Evolutionary conservation across 306 rosid species (phyloP).

Genomic region (Cyamopsis tetragonoloba): DNA sequence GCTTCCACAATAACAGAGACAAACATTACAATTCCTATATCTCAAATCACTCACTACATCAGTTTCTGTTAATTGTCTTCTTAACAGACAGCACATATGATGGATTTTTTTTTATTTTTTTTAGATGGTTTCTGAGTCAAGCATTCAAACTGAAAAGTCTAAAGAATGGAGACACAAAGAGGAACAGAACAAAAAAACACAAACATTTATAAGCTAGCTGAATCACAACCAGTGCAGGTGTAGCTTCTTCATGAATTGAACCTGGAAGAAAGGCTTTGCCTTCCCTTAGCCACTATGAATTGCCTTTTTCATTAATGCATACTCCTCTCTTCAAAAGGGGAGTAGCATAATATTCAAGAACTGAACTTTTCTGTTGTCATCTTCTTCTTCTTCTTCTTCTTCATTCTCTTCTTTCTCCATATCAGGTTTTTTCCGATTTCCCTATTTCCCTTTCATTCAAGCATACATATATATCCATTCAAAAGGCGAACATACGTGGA

Average conservation of each 20-base stretch:
- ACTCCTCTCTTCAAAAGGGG: conserved; percentile 38
- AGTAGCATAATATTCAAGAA: conserved; percentile 14
- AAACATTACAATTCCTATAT: conserved; percentile 7
- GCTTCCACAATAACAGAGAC: conserved; percentile 24
- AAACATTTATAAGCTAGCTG: background rate
- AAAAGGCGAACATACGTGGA: conserved; percentile 6
- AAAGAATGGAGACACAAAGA: conserved; percentile 17
- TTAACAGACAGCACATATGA: background rate
- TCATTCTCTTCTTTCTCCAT: conserved; percentile 56
- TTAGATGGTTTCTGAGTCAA: background rate
- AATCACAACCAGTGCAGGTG: conserved; percentile 10
- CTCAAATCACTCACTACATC: conserved; percentile 21
- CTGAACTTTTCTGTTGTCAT: background rate
- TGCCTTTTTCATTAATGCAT: conserved; percentile 65
- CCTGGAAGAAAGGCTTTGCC: conserved; percentile 87
- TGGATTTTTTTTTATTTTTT: background rate
- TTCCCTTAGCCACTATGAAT: conserved; percentile 76
- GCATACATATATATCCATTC: conserved; percentile 30
- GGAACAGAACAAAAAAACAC: conserved; percentile 12
- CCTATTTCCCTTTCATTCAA: background rate
- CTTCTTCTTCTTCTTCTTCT: conserved; percentile 41
- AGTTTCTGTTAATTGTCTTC: conserved; percentile 23
- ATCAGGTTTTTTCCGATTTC: conserved; percentile 1
- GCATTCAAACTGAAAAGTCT: conserved; percentile 6
- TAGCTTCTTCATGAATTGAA: conserved; percentile 26